phyloP scores from a whole-genome alignment of 2,329 filamentous ascomycete genomes.

The Immersiporthe knoxdaviesiana region DNA sequence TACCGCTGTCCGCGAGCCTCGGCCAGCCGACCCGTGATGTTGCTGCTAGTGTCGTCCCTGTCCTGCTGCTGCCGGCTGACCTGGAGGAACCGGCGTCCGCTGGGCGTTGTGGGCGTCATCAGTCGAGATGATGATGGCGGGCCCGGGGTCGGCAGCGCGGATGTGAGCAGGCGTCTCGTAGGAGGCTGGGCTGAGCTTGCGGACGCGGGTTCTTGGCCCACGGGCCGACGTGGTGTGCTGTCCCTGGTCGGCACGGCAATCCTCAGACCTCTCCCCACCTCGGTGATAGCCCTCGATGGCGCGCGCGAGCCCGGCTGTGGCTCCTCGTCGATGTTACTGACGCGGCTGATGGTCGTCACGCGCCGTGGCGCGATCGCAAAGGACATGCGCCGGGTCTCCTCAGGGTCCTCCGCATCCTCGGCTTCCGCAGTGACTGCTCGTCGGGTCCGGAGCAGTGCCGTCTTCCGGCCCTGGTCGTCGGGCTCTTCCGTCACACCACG shows the following conservation, averaged over 20 bases:
- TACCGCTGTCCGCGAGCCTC: slow-evolving; percentile 51
- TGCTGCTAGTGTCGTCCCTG: slow-evolving; percentile 39
- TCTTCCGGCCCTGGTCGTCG: slow-evolving; percentile 48
- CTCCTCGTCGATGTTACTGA: slow-evolving; percentile 48
- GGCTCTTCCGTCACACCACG: slow-evolving; percentile 55
- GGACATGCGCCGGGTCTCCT: slow-evolving; percentile 40
- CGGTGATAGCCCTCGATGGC: slow-evolving; percentile 62
- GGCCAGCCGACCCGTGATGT: slow-evolving; percentile 40
- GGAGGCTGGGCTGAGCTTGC: slow-evolving; percentile 56
- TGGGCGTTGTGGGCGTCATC: slow-evolving; percentile 42
- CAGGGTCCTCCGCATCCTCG: slow-evolving; percentile 43
- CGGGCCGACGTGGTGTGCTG: slow-evolving; percentile 13
- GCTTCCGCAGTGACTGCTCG: slow-evolving; percentile 53
- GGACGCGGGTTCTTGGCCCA: slow-evolving; percentile 41
- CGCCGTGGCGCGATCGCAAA: slow-evolving; percentile 51
- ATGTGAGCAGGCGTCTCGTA: slow-evolving; percentile 56
- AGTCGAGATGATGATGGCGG: slow-evolving; percentile 44
- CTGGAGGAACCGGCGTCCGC: slow-evolving; percentile 50
- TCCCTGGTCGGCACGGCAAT: slow-evolving; percentile 43
- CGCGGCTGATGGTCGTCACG: slow-evolving; percentile 38
- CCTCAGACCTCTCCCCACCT: slow-evolving; percentile 47
- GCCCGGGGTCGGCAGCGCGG: slow-evolving; percentile 43
- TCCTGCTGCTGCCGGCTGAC: slow-evolving; percentile 41
- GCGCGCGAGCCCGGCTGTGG: slow-evolving; percentile 56
- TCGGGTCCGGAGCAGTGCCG: slow-evolving; percentile 51